These are phyloP conservation scores for Camelina hispida DNA, from an alignment of 345 rosid species.

Conservation along the genomic window DNA sequence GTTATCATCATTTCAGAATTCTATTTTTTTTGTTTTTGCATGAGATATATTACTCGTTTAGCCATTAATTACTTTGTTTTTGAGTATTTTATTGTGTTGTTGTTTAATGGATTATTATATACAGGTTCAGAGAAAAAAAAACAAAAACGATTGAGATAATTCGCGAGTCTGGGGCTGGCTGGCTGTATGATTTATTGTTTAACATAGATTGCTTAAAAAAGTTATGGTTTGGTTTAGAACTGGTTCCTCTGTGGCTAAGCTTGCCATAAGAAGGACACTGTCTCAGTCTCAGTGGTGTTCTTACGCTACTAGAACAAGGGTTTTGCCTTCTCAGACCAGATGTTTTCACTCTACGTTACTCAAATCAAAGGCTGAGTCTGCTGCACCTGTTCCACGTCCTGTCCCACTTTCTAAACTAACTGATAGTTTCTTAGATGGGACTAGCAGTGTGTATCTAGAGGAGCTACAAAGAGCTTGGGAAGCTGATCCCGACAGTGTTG, in stretches of 20 bases:
- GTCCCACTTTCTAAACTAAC: slow-evolving; percentile 80
- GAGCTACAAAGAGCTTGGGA: slow-evolving; percentile 87
- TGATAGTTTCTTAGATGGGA: slow-evolving; percentile 78
- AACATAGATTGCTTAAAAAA: slow-evolving; percentile 10
- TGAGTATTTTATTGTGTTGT: slow-evolving; percentile 16
- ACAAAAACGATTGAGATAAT: neutral
- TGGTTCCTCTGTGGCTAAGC: slow-evolving; percentile 62
- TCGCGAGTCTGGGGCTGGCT: neutral
- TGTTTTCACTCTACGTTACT: slow-evolving; percentile 59
- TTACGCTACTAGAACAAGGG: slow-evolving; percentile 50
- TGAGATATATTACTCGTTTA: slow-evolving; percentile 17
- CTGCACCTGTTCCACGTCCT: slow-evolving; percentile 74
- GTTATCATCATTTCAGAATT: neutral
- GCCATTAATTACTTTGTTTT: neutral
- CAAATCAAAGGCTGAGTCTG: slow-evolving; percentile 57
- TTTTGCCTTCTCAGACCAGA: slow-evolving; percentile 51
- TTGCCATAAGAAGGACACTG: slow-evolving; percentile 66
- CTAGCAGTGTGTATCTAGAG: slow-evolving; percentile 81
- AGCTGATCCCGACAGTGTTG: slow-evolving; percentile 73
- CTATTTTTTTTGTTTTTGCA: slow-evolving; percentile 2
- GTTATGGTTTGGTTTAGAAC: slow-evolving; percentile 77
- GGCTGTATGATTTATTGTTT: slow-evolving; percentile 12
- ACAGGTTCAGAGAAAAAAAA: neutral
- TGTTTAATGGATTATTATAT: slow-evolving; percentile 31
- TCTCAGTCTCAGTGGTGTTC: slow-evolving; percentile 60